Base-by-base conservation (phyloP, 2,329 filamentous ascomycete species). In the Aspergillus viridinutans region DNA sequence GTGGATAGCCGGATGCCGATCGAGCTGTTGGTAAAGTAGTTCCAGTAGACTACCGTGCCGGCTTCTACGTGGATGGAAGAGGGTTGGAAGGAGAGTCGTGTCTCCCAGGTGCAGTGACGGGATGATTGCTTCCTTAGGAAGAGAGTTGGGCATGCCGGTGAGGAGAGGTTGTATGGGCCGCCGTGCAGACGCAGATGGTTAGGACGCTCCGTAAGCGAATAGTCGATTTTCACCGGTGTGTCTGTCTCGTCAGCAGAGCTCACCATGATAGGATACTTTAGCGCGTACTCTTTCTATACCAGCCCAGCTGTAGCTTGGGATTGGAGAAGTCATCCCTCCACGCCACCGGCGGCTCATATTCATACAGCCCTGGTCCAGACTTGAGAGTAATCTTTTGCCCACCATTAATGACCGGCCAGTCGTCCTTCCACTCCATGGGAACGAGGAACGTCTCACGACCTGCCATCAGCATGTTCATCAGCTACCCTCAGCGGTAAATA, bases 21-120 rank as follows among this genome's bases (percentile, higher is more conserved):
- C 35, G 72, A 77, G 49, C 69, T 72, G 53, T 76, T 75, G 0
- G 76, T 78, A 58, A 75, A 75, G 45, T 81, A 78, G 49, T 78
- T 83, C 79, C 81, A 83, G 77, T 80, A 85, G 0, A 84, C 64
- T 0, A 80, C 79, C 0, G 79, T 70, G 0, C 83, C 83, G 0
- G 83, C 82, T 69, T 85, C 83, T 2, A 78, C 77, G 1, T 75
- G 70, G 3, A 65, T 47, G 3, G 72, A 71, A 0, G 66, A 70
- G 0, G 81, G 81, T 0, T 69, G 62, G 58, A 85, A 85, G 0
- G 75, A 70, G 12, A 85, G 64, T 2, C 67, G 73, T 0, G 75
- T 76, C 25, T 73, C 67, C 65, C 80, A 84, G 0, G 59, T 69
- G 47, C 78, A 77, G 20, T 62, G 64, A 9, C 74, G 77, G 0